These are phyloP conservation scores for Hydrangea macrophylla DNA, from an alignment of 148 eudicot genomes.

Conservation along the genomic window DNA sequence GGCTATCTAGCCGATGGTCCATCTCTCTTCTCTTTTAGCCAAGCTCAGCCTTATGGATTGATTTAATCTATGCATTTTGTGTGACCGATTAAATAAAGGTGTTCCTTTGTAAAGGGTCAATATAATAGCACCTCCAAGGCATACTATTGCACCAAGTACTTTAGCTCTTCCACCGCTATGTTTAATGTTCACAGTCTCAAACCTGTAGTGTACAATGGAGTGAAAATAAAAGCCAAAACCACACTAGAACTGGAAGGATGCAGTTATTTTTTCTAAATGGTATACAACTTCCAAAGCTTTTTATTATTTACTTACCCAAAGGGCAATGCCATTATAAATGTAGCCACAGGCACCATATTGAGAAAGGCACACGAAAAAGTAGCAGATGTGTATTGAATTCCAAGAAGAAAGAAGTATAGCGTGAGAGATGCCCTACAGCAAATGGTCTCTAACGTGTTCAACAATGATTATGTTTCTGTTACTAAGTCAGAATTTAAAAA, in stretches of 20 bases:
- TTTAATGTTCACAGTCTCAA: constrained; percentile 22
- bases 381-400: constrained; percentile 34
- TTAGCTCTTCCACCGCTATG: constrained; percentile 30
- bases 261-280: too few species aligned
- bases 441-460: background rate
- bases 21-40: constrained; percentile 10
- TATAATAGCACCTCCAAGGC: constrained; percentile 33
- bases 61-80: background rate
- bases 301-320: constrained; percentile 18
- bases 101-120: constrained; percentile 32
- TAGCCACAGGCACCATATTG: constrained; percentile 33
- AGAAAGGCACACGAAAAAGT: constrained; percentile 33
- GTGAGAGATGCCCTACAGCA: constrained; percentile 28
- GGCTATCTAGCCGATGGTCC: constrained; percentile 24
- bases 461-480: background rate
- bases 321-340: constrained; percentile 30
- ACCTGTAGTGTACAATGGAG: constrained; percentile 7
- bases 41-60: background rate
- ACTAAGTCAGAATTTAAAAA: background rate
- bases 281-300: too few species aligned
- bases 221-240: background rate
- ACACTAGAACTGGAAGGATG: too few species aligned
- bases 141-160: constrained; percentile 25
- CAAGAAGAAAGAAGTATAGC: constrained; percentile 30
- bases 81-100: constrained; percentile 20